These are phyloP conservation scores for Ceratobasidium theobromae DNA, from an alignment of 1,284 basidiomycete species.

Conservation along the genomic window DNA sequence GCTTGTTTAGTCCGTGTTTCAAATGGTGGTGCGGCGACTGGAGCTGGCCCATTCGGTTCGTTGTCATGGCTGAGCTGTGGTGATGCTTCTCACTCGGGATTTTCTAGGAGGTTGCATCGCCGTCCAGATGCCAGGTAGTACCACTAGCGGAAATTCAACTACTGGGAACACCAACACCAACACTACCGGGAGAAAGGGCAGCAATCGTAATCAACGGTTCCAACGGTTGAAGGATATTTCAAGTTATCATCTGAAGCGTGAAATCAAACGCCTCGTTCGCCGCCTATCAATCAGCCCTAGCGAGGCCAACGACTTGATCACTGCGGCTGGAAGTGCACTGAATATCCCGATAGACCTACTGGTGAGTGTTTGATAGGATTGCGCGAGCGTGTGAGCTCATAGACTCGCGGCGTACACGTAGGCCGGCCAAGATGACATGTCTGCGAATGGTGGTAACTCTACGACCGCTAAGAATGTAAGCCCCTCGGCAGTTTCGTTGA, in stretches of 20 bases:
- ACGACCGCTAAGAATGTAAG: constrained; percentile 20
- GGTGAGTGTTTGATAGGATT: not conserved
- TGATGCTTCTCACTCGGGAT: not conserved
- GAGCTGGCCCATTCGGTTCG: constrained; percentile 29
- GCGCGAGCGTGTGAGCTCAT: not conserved
- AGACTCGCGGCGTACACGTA: not conserved
- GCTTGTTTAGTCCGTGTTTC: constrained; percentile 24
- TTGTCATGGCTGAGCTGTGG: not conserved
- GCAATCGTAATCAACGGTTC: not conserved
- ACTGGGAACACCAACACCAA: not conserved
- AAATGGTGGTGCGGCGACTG: constrained; percentile 19
- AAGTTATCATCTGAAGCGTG: constrained; percentile 17
- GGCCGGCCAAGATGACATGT: constrained; percentile 27
- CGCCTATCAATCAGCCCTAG: constrained; percentile 28
- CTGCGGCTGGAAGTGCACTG: constrained; percentile 24
- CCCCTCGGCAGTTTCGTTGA: not conserved
- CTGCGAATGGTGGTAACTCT: constrained; percentile 23
- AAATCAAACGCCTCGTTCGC: constrained; percentile 21
- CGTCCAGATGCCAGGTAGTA: constrained; percentile 6
- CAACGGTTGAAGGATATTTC: constrained; percentile 9
- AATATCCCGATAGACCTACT: constrained; percentile 26
- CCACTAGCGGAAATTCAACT: constrained; percentile 3
- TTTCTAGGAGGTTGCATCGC: constrained; percentile 18
- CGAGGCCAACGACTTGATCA: constrained; percentile 30
- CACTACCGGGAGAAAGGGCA: not conserved